Evolutionary conservation across 495 filamentous ascomycete species (phyloP).

Genomic region (Hypomontagnella monticulosa): DNA sequence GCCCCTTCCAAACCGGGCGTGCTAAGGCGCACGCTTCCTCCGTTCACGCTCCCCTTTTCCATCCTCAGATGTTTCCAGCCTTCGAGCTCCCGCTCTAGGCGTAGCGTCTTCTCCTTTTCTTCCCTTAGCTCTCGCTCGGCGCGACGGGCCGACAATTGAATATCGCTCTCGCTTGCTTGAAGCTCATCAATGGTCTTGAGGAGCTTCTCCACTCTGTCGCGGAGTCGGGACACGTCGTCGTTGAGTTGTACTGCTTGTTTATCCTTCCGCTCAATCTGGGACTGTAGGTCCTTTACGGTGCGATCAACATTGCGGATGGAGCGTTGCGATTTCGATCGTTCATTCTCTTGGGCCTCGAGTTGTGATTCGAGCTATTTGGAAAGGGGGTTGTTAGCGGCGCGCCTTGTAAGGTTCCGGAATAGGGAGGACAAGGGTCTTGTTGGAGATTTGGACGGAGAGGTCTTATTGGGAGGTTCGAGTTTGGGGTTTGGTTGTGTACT

Average conservation of each 20-base stretch:
- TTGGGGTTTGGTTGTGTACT: conserved; percentile 43
- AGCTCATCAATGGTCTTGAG: conserved; percentile 93
- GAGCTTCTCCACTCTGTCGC: conserved; percentile 89
- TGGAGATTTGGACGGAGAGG: conserved; percentile 10
- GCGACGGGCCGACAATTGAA: conserved; percentile 79
- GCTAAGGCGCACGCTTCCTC: conserved; percentile 47
- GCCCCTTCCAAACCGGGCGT: conserved; percentile 38
- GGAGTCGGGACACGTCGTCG: conserved; percentile 82
- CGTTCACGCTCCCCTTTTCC: conserved; percentile 60
- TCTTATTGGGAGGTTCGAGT: conserved; percentile 18
- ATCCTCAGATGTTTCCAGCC: conserved; percentile 79
- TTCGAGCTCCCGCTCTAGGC: conserved; percentile 90
- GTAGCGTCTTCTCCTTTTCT: conserved; percentile 82
- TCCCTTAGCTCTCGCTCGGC: conserved; percentile 91
- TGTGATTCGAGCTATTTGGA: conserved; percentile 82
- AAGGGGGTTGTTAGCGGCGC: conserved; percentile 35
- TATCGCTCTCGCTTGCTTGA: conserved; percentile 82
- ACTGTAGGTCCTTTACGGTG: conserved; percentile 90
- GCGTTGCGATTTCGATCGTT: conserved; percentile 80
- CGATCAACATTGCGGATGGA: conserved; percentile 94
- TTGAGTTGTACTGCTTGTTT: conserved; percentile 80
- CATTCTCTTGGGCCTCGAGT: conserved; percentile 83
- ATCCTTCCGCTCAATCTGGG: conserved; percentile 90
- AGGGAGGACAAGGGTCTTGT: conserved; percentile 29
- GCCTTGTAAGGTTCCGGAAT: conserved; percentile 40